Evolutionary conservation across 176 grass and related monocot species (phyloP).

Genomic region (Paspalum vaginatum): DNA sequence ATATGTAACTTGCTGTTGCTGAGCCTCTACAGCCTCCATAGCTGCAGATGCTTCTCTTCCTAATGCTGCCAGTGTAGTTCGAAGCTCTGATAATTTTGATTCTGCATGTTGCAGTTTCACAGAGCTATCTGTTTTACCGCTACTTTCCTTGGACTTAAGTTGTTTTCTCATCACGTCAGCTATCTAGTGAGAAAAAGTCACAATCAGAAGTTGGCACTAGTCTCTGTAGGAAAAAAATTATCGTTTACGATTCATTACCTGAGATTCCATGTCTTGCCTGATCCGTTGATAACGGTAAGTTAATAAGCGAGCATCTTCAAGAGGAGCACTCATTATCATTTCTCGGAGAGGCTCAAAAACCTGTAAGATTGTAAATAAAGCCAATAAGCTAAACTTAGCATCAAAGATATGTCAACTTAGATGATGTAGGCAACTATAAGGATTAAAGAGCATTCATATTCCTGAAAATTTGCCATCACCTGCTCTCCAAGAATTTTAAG

Average conservation of each 20-base stretch:
- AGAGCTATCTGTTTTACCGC: constrained; percentile 66
- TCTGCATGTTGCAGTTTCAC: constrained; percentile 94
- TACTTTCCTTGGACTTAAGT: constrained; percentile 87
- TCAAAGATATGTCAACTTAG: constrained; percentile 19
- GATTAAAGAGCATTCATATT: constrained; percentile 13
- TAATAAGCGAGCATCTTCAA: constrained; percentile 93
- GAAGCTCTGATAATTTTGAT: constrained; percentile 91
- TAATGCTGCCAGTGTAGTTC: constrained; percentile 68
- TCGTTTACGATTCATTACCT: constrained; percentile 51
- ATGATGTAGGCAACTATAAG: not conserved
- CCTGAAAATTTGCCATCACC: constrained; percentile 49
- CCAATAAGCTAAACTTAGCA: not conserved
- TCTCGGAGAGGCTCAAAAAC: constrained; percentile 89
- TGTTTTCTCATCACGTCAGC: constrained; percentile 94
- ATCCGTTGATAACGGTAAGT: constrained; percentile 93
- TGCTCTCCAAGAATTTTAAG: constrained; percentile 78
- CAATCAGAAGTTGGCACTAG: constrained; percentile 34
- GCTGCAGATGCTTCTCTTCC: constrained; percentile 95
- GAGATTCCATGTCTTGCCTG: constrained; percentile 98
- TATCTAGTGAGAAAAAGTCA: constrained; percentile 65
- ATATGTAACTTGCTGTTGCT: constrained; percentile 83
- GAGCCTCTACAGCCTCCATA: constrained; percentile 90
- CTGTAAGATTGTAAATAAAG: constrained; percentile 45
- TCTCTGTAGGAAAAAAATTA: constrained; percentile 6
- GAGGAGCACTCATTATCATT: constrained; percentile 96